Base-by-base conservation (phyloP, 2,329 filamentous ascomycete genomes). In the Ceratocystis ficicola region DNA sequence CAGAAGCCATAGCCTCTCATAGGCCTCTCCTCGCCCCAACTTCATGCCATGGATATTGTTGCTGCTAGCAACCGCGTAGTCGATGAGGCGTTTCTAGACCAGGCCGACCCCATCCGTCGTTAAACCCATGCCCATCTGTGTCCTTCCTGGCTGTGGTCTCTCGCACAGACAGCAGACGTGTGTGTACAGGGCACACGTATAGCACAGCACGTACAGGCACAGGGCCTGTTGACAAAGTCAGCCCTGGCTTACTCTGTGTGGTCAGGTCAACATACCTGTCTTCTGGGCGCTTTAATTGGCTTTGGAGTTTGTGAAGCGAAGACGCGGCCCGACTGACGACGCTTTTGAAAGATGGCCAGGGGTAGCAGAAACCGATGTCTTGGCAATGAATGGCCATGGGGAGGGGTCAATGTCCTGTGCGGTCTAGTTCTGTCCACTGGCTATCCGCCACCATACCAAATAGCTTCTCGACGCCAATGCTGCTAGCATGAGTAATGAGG, bases 311-410 rank as follows among this genome's bases (percentile, higher is more conserved):
- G 28, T 36, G 55, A 59, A 59, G 55, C 55, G 55, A 59, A 30
- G 55, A 59, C 28, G 28, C 28, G 55, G 28, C 55, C 55, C 55
- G 55, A 30, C 55, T 59, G 55, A 59, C 55, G 55, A 59, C 55
- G 55, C 28, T 25, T 52, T 28, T 36, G 28, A n/a, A 36, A 59
- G 55, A 59, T 32, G n/a, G 15, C 55, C 55, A 59, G 55, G 55
- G 55, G 30, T 59, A 28, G 28, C 8, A 59, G 28, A 36, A 32
- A 25, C 48, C 12, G 17, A 59, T 36, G 55, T n/a, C 55, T 36
- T 59, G 55, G 28, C 28, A 36, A 36, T 36, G 5, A 30, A 22
- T 59, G 30, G 7, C 30, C 3, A 28, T 17, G 6, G 55, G 28
- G 55, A 25, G 12, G 36, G 10, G 10, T 41, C 36, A 41, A 41